Conservation (phyloP, 352 stramenopile genomes). For the Pythium dissimile region DNA sequence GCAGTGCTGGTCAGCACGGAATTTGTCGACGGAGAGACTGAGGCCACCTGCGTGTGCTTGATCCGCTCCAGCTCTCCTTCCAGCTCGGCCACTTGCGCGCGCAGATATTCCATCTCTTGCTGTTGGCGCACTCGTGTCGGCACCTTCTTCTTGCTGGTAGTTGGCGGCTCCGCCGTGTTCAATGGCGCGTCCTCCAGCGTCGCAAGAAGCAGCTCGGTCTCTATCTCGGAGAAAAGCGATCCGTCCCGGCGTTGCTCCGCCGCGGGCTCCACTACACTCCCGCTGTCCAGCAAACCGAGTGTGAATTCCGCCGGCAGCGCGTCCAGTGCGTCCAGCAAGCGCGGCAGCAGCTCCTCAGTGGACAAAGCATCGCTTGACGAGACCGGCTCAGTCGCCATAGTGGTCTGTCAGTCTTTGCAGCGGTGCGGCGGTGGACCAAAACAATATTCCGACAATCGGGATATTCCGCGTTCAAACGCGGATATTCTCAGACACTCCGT, state of each 20-base stretch:
- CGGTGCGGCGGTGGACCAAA: no score
- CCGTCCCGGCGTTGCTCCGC: neutral
- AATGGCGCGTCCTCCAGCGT: neutral
- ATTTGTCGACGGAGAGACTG: no score
- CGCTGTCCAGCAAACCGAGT: neutral
- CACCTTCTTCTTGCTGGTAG: neutral
- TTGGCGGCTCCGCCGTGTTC: neutral
- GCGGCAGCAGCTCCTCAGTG: neutral
- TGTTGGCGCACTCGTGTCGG: neutral
- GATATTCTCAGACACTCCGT: no score
- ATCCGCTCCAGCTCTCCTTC: neutral
- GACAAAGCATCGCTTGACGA: neutral
- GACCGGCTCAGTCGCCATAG: no score
- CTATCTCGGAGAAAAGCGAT: neutral
- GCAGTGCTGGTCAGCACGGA: no score
- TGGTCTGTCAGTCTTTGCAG: neutral
- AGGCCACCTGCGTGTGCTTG: neutral
- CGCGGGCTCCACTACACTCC: neutral
- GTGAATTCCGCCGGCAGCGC: neutral
- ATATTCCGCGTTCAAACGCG: no score
- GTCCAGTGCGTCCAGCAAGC: neutral
- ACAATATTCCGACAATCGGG: no score
- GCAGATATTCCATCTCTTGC: conserved; percentile 8
- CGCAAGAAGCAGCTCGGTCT: conserved; percentile 2
- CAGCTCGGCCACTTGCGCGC: conserved; percentile 2